Evolutionary conservation across 441 rosid species (phyloP).

Genomic region (Corymbia citriodora): DNA sequence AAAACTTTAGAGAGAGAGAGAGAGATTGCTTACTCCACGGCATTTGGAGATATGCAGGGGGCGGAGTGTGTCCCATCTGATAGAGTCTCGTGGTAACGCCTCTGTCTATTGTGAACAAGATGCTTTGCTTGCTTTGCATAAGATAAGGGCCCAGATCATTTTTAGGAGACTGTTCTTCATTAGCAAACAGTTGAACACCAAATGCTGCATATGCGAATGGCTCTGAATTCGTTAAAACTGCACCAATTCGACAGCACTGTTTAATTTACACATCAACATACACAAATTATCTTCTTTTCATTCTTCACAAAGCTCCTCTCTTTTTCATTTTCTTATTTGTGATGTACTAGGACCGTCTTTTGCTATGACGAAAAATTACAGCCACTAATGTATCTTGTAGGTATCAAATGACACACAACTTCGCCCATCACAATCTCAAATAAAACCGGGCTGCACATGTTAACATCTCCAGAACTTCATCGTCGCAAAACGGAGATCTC

Average conservation of each 20-base stretch:
- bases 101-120: background rate
- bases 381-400: background rate
- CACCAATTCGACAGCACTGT: background rate
- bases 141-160: background rate
- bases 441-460: background rate
- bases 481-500: background rate
- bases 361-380: background rate
- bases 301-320: background rate
- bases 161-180: background rate
- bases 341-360: background rate
- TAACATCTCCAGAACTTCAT: background rate
- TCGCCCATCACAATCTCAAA: background rate
- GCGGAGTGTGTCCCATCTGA: background rate
- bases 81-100: background rate
- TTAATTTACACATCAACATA: background rate
- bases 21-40: background rate
- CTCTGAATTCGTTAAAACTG: background rate
- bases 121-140: too few relatives aligned
- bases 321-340: background rate
- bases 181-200: background rate
- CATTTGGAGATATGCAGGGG: background rate
- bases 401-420: background rate
- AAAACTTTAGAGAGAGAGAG: background rate
- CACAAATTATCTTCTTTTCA: background rate
- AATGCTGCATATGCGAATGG: background rate